Percentiles rank a stretch among this genome's conserved stretches.
Conservation (phyloP, 305 asterid species). For the Rubia occidens region DNA sequence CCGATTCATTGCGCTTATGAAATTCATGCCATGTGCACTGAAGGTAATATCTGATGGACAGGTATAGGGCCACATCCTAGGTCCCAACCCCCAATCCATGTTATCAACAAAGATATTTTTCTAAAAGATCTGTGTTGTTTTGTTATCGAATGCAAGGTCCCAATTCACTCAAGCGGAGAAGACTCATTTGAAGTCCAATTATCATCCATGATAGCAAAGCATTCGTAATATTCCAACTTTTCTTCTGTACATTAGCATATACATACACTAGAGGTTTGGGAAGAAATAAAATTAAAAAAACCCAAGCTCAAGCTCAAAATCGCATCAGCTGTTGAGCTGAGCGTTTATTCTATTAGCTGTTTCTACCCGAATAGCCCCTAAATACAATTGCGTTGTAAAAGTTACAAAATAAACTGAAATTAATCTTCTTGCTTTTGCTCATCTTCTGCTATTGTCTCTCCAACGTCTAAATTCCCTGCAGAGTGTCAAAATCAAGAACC, state of each 20-base stretch:
- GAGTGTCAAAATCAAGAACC: background rate
- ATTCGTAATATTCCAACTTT: background rate
- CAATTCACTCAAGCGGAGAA: background rate
- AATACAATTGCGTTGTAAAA: background rate
- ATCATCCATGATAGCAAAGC: background rate
- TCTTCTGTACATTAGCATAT: conserved; percentile 11
- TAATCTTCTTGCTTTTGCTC: conserved; percentile 16
- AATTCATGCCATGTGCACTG: too few species aligned
- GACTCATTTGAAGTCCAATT: background rate
- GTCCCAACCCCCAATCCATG: background rate
- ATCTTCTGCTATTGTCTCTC: conserved; percentile 22
- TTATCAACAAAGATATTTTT: background rate
- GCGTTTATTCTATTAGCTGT: conserved; percentile 17
- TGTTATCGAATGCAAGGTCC: background rate
- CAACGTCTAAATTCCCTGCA: conserved; percentile 37
- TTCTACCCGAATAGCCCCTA: conserved; percentile 4
- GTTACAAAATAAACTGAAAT: background rate
- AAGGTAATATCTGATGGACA: background rate
- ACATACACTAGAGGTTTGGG: conserved; percentile 1
- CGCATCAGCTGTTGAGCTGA: conserved; percentile 11
- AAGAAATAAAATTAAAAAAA: background rate
- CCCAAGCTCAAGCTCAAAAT: conserved; percentile 15
- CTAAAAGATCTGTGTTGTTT: background rate
- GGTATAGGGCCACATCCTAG: background rate
- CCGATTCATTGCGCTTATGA: too few species aligned